phyloP scores from a whole-genome alignment of 2,329 filamentous ascomycete species.

The Ophiostoma sp. region DNA sequence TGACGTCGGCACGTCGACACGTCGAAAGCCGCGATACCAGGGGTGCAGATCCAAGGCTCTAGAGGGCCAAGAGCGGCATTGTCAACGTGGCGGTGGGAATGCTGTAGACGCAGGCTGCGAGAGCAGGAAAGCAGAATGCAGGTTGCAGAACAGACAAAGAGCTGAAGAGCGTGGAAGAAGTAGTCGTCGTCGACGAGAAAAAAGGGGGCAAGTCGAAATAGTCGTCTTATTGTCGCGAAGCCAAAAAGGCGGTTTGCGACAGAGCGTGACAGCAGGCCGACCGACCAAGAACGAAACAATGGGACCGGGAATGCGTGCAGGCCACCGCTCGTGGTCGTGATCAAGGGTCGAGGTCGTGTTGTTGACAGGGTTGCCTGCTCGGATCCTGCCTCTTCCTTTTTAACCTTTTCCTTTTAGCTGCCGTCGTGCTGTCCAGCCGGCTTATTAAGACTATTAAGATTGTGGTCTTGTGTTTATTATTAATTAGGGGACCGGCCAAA shows the following conservation, averaged over 20 bases:
- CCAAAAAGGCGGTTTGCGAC: background rate
- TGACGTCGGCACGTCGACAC: background rate
- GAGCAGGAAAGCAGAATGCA: too few relatives aligned
- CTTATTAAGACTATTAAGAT: background rate
- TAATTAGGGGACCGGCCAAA: background rate
- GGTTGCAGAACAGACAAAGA: too few relatives aligned
- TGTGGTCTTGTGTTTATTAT: background rate
- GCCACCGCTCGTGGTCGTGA: background rate
- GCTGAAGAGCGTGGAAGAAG: too few relatives aligned
- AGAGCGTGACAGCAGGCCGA: background rate
- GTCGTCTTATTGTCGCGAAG: background rate
- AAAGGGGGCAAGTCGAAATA: background rate
- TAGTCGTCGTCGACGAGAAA: background rate
- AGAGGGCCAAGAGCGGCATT: constrained; percentile 16
- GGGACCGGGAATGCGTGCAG: background rate
- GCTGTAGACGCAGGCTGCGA: too few relatives aligned
- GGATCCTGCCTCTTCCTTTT: background rate
- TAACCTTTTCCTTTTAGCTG: background rate
- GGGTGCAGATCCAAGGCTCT: constrained; percentile 7
- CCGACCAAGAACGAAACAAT: background rate
- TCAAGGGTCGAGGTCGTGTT: background rate
- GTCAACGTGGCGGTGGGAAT: background rate
- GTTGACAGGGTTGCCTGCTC: background rate
- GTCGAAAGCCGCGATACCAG: background rate
- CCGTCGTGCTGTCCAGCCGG: background rate